Conservation (phyloP, 139 green algal species). For the Monoraphidium neglectum region DNA sequence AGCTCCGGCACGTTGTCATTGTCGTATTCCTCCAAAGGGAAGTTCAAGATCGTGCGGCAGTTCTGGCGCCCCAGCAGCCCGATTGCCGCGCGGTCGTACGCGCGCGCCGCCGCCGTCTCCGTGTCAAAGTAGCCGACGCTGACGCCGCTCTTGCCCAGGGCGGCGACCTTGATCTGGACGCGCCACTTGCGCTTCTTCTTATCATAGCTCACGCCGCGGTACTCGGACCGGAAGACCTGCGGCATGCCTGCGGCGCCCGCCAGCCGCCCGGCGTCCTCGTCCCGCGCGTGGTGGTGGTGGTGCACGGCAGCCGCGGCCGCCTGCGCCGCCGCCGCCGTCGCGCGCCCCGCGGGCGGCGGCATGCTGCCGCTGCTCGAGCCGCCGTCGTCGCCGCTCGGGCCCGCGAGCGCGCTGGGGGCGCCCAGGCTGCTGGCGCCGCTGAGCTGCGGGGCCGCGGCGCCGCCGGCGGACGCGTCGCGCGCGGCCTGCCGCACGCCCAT, state of each 20-base stretch:
- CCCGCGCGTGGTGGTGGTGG: too few species aligned
- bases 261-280: too few species aligned
- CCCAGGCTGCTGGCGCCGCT: too few species aligned
- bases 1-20: conserved; percentile 35
- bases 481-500: too few species aligned
- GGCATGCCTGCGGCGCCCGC: not conserved
- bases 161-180: conserved; percentile 77
- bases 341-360: too few species aligned
- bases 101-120: conserved; percentile 71
- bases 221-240: conserved; percentile 48
- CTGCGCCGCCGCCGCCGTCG: too few species aligned
- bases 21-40: conserved; percentile 51
- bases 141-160: conserved; percentile 56
- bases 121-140: conserved; percentile 70
- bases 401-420: too few species aligned
- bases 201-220: conserved; percentile 72
- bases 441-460: too few species aligned
- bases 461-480: too few species aligned
- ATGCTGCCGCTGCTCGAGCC: too few species aligned
- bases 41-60: conserved; percentile 56
- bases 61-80: conserved; percentile 65
- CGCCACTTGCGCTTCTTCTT: conserved; percentile 82
- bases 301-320: too few species aligned
- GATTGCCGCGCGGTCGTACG: conserved; percentile 78
- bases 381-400: too few species aligned